These are phyloP conservation scores for Lonicera japonica DNA, from an alignment of 129 eudicot genomes.

Conservation along the genomic window DNA sequence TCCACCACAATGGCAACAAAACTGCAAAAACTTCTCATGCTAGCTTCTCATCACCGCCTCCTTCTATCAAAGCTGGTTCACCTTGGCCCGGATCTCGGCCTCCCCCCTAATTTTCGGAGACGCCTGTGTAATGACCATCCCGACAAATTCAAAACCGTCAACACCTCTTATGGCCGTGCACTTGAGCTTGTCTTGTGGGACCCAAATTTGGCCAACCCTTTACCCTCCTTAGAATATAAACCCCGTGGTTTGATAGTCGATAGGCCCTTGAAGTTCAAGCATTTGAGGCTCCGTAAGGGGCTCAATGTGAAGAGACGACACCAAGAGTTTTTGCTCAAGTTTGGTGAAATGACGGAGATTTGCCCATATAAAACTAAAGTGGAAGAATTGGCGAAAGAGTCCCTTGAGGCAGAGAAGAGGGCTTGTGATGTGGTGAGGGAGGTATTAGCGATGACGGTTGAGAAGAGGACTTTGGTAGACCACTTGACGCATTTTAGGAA, in stretches of 20 bases:
- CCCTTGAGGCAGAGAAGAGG: conserved; percentile 73
- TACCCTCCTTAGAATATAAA: conserved; percentile 38
- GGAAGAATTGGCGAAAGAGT: conserved; percentile 52
- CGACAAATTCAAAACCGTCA: conserved; percentile 58
- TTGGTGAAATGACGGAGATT: conserved; percentile 51
- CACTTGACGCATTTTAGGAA: conserved; percentile 87
- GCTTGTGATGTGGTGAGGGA: conserved; percentile 96
- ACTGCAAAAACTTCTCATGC: conserved; percentile 86
- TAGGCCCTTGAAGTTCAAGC: conserved; percentile 84
- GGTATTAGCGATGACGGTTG: conserved; percentile 78
- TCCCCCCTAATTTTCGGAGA: conserved; percentile 72
- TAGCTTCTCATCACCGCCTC: conserved; percentile 65
- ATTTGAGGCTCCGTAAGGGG: conserved; percentile 73
- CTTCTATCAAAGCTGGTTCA: conserved; percentile 76
- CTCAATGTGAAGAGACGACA: conserved; percentile 61
- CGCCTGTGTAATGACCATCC: conserved; percentile 77
- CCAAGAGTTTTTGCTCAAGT: conserved; percentile 58
- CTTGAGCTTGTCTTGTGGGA: conserved; percentile 89
- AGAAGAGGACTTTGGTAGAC: conserved; percentile 81
- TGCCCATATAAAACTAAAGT: conserved; percentile 68
- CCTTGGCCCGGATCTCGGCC: conserved; percentile 88
- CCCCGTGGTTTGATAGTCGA: conserved; percentile 65
- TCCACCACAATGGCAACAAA: conserved; percentile 46
- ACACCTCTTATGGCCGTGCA: conserved; percentile 93
- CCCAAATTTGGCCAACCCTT: conserved; percentile 39